Percentiles rank a stretch among this genome's conserved stretches.
phyloP scores from a whole-genome alignment of 108 stramenopile species.

The Skeletonema menzelii region DNA sequence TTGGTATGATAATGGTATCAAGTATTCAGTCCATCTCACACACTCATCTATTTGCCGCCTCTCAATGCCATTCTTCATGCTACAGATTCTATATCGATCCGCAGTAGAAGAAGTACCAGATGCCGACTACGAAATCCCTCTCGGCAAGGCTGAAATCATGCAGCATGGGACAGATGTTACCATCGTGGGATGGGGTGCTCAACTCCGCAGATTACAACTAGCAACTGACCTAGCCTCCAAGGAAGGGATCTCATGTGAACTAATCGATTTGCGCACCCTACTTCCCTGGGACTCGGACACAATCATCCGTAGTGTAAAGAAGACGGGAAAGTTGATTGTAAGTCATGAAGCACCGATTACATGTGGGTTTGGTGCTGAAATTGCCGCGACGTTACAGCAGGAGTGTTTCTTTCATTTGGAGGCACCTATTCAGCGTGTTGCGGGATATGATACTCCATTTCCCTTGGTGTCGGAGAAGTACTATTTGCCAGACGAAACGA shows the following conservation, averaged over 20 bases:
- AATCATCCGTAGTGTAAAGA: conserved; percentile 78
- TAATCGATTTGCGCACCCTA: conserved; percentile 96
- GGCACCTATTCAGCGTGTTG: conserved; percentile 93
- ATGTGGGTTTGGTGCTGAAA: conserved; percentile 92
- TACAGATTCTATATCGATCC: conserved; percentile 88
- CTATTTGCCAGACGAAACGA: conserved; percentile 89
- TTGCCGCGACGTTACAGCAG: conserved; percentile 82
- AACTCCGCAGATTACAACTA: conserved; percentile 73
- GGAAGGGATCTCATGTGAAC: conserved; percentile 87
- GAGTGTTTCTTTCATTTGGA: conserved; percentile 89
- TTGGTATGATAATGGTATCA: too few species aligned
- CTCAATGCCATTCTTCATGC: not conserved
- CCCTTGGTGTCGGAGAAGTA: conserved; percentile 91
- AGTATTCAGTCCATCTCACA: too few species aligned
- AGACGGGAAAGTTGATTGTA: conserved; percentile 94
- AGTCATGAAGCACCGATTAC: conserved; percentile 96
- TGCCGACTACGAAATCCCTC: conserved; percentile 90
- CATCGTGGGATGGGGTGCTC: conserved; percentile 93
- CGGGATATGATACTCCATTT: conserved; percentile 97
- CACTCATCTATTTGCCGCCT: not conserved
- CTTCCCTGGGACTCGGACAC: conserved; percentile 93
- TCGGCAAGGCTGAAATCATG: conserved; percentile 91
- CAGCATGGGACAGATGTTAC: conserved; percentile 89
- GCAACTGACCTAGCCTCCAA: conserved; percentile 79
- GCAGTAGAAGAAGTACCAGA: conserved; percentile 94